Evolutionary conservation across 768 basidiomycete species (phyloP).

Genomic region (Panellus pusillus): DNA sequence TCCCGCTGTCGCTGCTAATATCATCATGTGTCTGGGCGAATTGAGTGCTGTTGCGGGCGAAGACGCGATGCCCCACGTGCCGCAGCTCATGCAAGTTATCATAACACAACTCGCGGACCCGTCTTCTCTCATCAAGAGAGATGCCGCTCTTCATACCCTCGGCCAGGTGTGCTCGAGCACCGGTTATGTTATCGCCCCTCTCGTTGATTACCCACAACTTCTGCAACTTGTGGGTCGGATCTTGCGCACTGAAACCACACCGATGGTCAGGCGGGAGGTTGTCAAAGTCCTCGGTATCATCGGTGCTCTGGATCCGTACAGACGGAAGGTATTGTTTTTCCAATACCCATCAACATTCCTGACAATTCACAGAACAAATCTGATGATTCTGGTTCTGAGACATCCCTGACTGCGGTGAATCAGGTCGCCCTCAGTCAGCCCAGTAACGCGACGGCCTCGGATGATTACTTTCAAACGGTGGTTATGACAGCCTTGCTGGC

Average conservation of each 20-base stretch:
- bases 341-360: background rate
- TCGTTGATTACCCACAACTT: constrained; percentile 89
- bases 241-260: constrained; percentile 75
- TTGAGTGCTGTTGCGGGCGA: constrained; percentile 92
- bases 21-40: constrained; percentile 93
- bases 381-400: constrained; percentile 66
- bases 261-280: constrained; percentile 78
- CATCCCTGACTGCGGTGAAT: constrained; percentile 58
- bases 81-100: constrained; percentile 88
- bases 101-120: constrained; percentile 85
- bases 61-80: constrained; percentile 79
- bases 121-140: constrained; percentile 79
- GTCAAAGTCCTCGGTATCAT: constrained; percentile 95
- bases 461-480: constrained; percentile 97
- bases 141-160: constrained; percentile 90
- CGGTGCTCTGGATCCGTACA: constrained; percentile 94
- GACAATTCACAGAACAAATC: constrained; percentile 47
- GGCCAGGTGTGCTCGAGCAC: constrained; percentile 96
- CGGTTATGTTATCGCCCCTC: constrained; percentile 89
- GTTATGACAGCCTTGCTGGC: constrained; percentile 86
- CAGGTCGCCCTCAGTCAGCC: constrained; percentile 70
- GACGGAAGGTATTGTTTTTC: constrained; percentile 67
- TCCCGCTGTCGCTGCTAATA: constrained; percentile 86
- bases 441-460: constrained; percentile 65
- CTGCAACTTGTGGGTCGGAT: constrained; percentile 84